Base-by-base conservation (phyloP, 306 rosid genomes). In the Hippophae rhamnoides region DNA sequence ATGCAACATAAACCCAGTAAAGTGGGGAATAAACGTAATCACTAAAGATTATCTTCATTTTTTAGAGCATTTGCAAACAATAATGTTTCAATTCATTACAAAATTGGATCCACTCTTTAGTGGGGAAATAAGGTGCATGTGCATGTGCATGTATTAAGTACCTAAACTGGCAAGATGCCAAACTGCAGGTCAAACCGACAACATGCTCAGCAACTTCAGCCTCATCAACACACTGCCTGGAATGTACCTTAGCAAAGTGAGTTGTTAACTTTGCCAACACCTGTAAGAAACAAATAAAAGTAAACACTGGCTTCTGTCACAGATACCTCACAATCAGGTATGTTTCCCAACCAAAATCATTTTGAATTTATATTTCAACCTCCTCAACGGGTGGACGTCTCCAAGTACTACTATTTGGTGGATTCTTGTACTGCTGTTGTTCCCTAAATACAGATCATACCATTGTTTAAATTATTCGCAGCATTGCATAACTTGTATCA, bases 101-200 rank as follows among this genome's bases (percentile, higher is more conserved):
- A 18, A 45, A 49, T 58, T 65, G 13, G 48, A 68, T 64, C 66
- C 42, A 40, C n/a, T 41, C 9, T 25, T 26, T 72, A 61, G 49
- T 4, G 27, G 5, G 18, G 4, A n/a, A n/a, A n/a, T n/a, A n/a
- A n/a, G n/a, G n/a, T n/a, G n/a, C n/a, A n/a, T n/a, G 47, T 2
- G 45, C 45, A 61, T 64, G 52, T 41, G 47, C 14, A 58, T 56
- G 55, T 56, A 54, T 45, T 68, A 55, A 70, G 62, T 72, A 90
- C 98, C 98, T 90, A 75, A 81, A 90, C 49, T 82, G 98, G 70
- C 96, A 90, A 75, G 96, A 90, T 18, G 98, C 95, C 57, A 90
- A 65, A 76, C 89, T 85, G 73, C 76, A 59, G 7, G 96, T 90
- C 88, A 90, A 79, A 69, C 96, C 97, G 76, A 71, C 96, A 72